Conservation (phyloP, 768 basidiomycete species). For the Porpolomopsis calyptriformis region DNA sequence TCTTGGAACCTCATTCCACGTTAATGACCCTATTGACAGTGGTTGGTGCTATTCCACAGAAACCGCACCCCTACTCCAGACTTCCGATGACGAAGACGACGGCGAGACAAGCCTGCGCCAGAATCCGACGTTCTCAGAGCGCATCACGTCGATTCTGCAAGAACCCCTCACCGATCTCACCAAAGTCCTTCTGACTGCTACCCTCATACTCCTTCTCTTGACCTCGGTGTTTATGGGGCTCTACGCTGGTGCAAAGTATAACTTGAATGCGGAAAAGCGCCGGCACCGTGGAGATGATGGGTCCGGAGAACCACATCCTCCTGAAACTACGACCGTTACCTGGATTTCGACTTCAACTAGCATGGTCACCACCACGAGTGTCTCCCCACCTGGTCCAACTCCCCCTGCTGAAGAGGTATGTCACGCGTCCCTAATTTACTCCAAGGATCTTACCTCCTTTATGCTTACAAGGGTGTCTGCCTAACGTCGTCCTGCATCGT, state of each 20-base stretch:
- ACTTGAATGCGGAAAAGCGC: conserved; percentile 41
- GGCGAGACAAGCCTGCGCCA: conserved; percentile 14
- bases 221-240: conserved; percentile 84
- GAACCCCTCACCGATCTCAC: conserved; percentile 78
- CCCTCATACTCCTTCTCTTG: conserved; percentile 69
- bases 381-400: conserved; percentile 44
- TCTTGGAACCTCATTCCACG: too few species aligned
- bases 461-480: conserved; percentile 38
- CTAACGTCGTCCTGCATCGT: conserved; percentile 70
- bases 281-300: conserved; percentile 27
- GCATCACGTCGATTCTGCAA: conserved; percentile 46
- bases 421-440: background rate
- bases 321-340: conserved; percentile 28
- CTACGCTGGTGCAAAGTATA: conserved; percentile 82
- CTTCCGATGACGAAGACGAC: conserved; percentile 32
- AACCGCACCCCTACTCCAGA: conserved; percentile 50
- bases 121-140: conserved; percentile 32
- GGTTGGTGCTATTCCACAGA: too few species aligned
- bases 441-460: background rate
- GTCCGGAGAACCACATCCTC: conserved; percentile 30
- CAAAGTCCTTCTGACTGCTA: conserved; percentile 67
- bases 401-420: conserved; percentile 41
- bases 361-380: conserved; percentile 21
- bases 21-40: too few species aligned
- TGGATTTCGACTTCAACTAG: conserved; percentile 3